Conservation (phyloP, 495 filamentous ascomycete species). For the Tuber melanosporum region DNA sequence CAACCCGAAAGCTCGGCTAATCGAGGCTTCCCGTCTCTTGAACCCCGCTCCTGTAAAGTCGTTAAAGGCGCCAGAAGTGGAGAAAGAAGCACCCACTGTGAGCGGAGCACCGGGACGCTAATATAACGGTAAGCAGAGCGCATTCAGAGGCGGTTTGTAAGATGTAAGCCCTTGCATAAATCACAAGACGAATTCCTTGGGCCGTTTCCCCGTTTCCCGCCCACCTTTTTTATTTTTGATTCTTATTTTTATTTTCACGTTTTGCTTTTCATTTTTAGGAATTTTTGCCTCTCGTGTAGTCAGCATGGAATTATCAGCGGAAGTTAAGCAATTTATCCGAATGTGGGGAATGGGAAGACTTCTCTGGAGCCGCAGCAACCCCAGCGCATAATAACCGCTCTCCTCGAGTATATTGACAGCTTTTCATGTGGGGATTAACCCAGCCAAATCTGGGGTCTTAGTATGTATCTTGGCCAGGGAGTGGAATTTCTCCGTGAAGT, state of each 20-base stretch:
- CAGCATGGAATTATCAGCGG: not conserved
- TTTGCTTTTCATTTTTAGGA: constrained; percentile 8
- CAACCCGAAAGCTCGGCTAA: constrained; percentile 70
- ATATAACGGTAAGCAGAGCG: constrained; percentile 13
- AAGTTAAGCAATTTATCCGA: not conserved
- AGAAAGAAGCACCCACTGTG: constrained; percentile 20
- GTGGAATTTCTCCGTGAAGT: not conserved
- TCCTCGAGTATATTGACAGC: not conserved
- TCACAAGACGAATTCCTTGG: constrained; percentile 9
- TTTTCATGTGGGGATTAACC: not conserved
- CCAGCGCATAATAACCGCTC: not conserved
- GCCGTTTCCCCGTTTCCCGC: not conserved
- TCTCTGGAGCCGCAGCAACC: not conserved
- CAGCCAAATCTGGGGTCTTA: constrained; percentile 13
- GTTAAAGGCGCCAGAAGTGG: constrained; percentile 44
- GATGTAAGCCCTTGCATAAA: constrained; percentile 4
- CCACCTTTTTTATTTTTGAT: not conserved
- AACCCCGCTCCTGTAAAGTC: constrained; percentile 62
- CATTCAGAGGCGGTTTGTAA: constrained; percentile 17
- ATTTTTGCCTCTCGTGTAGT: not conserved
- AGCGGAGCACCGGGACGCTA: constrained; percentile 8
- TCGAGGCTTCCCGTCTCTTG: constrained; percentile 64
- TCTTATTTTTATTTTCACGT: not conserved
- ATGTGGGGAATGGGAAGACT: not conserved
- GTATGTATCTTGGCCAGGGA: not conserved